Evolutionary conservation across 768 basidiomycete genomes (phyloP), one percentile per base, ranked within the genome.

Genomic region (Suillus ampliporus): DNA sequence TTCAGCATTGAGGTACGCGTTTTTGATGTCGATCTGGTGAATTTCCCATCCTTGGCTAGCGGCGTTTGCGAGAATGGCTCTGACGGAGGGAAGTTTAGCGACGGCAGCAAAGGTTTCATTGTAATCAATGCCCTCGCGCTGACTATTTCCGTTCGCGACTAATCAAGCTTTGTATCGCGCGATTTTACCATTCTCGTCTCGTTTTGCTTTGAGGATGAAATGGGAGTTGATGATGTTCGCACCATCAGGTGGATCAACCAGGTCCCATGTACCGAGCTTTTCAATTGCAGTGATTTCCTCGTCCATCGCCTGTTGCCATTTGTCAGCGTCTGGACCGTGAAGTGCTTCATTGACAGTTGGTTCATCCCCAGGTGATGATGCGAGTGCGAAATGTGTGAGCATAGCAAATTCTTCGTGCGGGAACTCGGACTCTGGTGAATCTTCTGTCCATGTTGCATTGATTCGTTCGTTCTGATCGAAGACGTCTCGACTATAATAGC

Each of bases 91-190:
- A 5, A 64, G 52, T 21, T 64, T 60, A 9, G 69, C 66, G 10
- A 73, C 72, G 1, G 77, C 74, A 26, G 77, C 66, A 63, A 69
- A 77, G 0, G 72, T 78, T 54, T 77, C 74, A 47, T 71, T 64
- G 64, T 69, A 81, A 61, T 79, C 73, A 4, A 76, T 56, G 5
- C 77, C 77, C 17, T 73, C 62, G 0, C 67, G 54, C 63, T 81
- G 79, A 11, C 65, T 65, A 64, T 70, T 77, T 2, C 81, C 77
- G 59, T 76, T 71, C 3, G 76, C 78, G 3, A 79, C 76, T 13
- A 81, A 65, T 14, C 75, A 47, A 15, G 74, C 78, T 59, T 78
- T 78, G 61, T 63, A 63, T 5, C 57, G 37, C 2, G 57, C 17
- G 7, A 63, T 51, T 0, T 58, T 37, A 9, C 62, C 48, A n/a